phyloP scores from a whole-genome alignment of 2,329 filamentous ascomycete species.

The Colletotrichum caudatum region DNA sequence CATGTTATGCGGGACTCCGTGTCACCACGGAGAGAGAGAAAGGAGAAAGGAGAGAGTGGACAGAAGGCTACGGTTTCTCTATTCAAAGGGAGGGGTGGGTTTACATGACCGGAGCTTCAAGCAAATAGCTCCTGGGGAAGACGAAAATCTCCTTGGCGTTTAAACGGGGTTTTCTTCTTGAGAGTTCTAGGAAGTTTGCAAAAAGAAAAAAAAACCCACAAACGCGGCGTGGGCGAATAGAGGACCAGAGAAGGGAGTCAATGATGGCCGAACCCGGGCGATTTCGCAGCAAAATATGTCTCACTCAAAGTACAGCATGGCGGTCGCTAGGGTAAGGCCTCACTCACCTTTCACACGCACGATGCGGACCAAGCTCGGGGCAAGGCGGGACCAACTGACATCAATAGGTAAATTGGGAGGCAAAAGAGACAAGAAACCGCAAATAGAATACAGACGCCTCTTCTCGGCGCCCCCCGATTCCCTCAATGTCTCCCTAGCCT shows the following conservation, averaged over 20 bases:
- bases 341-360: constrained; percentile 8
- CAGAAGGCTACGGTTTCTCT: not conserved
- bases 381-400: constrained; percentile 17
- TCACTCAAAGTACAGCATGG: not conserved
- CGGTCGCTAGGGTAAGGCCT: constrained; percentile 33
- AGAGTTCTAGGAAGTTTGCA: not conserved
- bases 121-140: not conserved
- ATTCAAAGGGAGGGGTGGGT: not conserved
- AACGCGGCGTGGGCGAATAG: too few relatives aligned
- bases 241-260: not conserved
- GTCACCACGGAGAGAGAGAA: not conserved
- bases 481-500: not conserved
- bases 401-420: not conserved
- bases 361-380: constrained; percentile 17
- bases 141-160: constrained; percentile 21
- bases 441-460: constrained; percentile 7
- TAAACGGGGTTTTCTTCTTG: constrained; percentile 4
- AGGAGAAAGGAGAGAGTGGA: not conserved
- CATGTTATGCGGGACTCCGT: not conserved
- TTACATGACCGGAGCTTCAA: not conserved
- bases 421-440: not conserved
- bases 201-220: not conserved
- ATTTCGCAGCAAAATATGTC: not conserved
- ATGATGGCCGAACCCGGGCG: not conserved
- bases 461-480: constrained; percentile 11